A percentile compares a stretch with the other conserved stretches of the same genome.
Evolutionary conservation across 345 rosid genomes (phyloP).

Genomic region (Diplotaxis tenuifolia): DNA sequence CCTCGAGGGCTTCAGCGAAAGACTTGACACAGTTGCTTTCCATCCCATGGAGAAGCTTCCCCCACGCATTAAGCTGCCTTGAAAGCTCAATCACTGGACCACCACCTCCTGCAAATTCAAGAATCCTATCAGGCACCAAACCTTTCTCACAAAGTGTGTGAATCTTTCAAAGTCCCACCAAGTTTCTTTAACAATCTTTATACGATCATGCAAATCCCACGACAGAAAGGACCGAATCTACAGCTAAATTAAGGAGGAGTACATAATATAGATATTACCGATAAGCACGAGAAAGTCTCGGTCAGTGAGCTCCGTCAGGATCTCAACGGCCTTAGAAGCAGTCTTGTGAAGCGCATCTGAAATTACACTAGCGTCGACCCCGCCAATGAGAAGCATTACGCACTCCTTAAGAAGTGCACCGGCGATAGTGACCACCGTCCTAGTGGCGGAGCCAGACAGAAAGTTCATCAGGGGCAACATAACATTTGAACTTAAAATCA

Average conservation of each 20-base stretch:
- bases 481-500: too few relatives aligned
- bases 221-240: slow-evolving; percentile 74
- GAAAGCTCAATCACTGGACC: neutral
- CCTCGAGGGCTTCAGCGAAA: neutral
- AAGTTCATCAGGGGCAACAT: too few relatives aligned
- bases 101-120: neutral
- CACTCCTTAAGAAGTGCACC: too few relatives aligned
- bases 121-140: too few relatives aligned
- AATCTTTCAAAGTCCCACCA: slow-evolving; percentile 57
- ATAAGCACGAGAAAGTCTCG: too few relatives aligned
- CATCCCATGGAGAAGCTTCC: neutral
- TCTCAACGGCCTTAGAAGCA: neutral
- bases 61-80: neutral
- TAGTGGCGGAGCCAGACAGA: too few relatives aligned
- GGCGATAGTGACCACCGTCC: too few relatives aligned
- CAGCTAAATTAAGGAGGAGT: slow-evolving; percentile 85
- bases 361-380: neutral
- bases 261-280: slow-evolving; percentile 89
- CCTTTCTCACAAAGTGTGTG: slow-evolving; percentile 43
- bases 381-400: slow-evolving; percentile 34
- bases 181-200: slow-evolving; percentile 89
- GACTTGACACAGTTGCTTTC: neutral
- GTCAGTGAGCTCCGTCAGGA: slow-evolving; percentile 55
- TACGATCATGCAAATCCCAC: slow-evolving; percentile 80
- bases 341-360: neutral